Base-by-base conservation (phyloP, 495 filamentous ascomycete genomes). In the Aspergillus wentii region DNA sequence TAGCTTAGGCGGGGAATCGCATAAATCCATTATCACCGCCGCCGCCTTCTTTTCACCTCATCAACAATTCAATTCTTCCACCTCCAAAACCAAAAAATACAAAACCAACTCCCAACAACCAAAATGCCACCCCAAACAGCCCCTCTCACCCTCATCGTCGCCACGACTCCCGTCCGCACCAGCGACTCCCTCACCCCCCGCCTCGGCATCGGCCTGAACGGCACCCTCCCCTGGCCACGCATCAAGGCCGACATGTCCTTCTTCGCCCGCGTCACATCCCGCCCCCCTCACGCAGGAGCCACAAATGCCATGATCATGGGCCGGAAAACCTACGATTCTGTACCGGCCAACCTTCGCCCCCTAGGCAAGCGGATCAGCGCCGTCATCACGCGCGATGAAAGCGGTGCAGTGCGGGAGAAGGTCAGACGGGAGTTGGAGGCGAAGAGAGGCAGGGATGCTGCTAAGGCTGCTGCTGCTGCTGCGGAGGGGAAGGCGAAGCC, bases 251-350 rank as follows among this genome's bases (percentile, higher is more conserved):
- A 98, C 64, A 94, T 98, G 86, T 77, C 74, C 25, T 95, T 95
- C 65, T 98, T 98, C 54, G 86, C 88, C 15, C 82, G 90, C 34
- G 82, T 92, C 5, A 96, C 92, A 3, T 86, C 86, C 42, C 83
- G 87, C 9, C 38, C 69, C 34, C 61, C 60, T 1, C 22, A 14
- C 3, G 28, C 46, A 0, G 50, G 54, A 6, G 58, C 49, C 15
- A 61, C 61, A 0, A 98, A 97, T 54, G 85, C 84, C 0, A 82
- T 98, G 17, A 82, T 98, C 52, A 98, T 98, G 91, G 92, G 92
- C 33, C 85, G 92, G 46, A 95, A 92, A 62, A 96, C 92, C 0
- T 98, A 88, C 80, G 85, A 91, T 18, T 84, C 78, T 30, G 88
- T 98, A 3, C 91, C 91, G 2, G 50, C 61, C 0, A 66, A 63